Percentiles rank a stretch among this genome's conserved stretches.
Evolutionary conservation across 371 early-diverging fungal species (phyloP).

Genomic region (Dinochytrium kinnereticum): DNA sequence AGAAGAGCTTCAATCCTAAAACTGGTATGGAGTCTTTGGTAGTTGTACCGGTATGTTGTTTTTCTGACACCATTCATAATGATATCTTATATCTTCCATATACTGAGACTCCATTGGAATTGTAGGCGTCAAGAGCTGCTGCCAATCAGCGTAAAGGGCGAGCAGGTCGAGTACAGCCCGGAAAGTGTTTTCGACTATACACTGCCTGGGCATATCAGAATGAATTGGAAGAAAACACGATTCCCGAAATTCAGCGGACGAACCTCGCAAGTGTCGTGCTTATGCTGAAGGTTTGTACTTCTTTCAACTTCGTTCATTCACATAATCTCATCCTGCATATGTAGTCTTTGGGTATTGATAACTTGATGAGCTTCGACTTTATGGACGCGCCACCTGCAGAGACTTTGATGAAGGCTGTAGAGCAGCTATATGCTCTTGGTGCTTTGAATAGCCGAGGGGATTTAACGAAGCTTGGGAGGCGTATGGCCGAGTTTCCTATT

Average conservation of each 20-base stretch:
- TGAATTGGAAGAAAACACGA: slow-evolving; percentile 92
- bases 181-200: slow-evolving; percentile 98
- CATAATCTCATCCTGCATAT: neutral
- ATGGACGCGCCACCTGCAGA: slow-evolving; percentile 97
- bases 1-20: slow-evolving; percentile 91
- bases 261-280: slow-evolving; percentile 93
- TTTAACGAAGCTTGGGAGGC: slow-evolving; percentile 94
- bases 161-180: slow-evolving; percentile 97
- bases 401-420: slow-evolving; percentile 88
- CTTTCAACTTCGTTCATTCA: slow-evolving; percentile 16
- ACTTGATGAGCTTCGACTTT: slow-evolving; percentile 96
- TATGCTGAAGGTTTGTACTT: slow-evolving; percentile 70
- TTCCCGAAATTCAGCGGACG: slow-evolving; percentile 96
- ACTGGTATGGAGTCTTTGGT: slow-evolving; percentile 96
- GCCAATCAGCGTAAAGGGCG: slow-evolving; percentile 98
- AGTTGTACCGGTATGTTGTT: slow-evolving; percentile 70
- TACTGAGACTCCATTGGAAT: slow-evolving; percentile 15
- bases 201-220: slow-evolving; percentile 94
- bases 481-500: slow-evolving; percentile 99
- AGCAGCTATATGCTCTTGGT: slow-evolving; percentile 94
- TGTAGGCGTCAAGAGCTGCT: slow-evolving; percentile 89
- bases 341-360: slow-evolving; percentile 88
- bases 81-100: too few species aligned
- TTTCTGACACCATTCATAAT: too few species aligned
- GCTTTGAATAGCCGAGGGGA: slow-evolving; percentile 92